Evolutionary conservation across 2,329 filamentous ascomycete species (phyloP).

Genomic region (Mollisiaceae sp.): DNA sequence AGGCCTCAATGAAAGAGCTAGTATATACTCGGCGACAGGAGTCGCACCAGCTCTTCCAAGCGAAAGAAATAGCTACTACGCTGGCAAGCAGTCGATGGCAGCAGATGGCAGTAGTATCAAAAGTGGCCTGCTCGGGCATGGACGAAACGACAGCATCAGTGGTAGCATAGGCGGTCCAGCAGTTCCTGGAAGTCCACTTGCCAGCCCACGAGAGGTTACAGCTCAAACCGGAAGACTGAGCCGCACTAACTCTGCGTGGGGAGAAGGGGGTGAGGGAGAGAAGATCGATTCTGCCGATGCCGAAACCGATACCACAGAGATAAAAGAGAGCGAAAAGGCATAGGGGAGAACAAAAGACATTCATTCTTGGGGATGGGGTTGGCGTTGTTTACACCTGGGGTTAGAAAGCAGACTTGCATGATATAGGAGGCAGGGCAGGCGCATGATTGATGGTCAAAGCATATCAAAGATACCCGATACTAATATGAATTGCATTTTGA

Average conservation of each 20-base stretch:
- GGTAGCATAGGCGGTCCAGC: constrained; percentile 71
- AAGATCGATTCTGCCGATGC: constrained; percentile 29
- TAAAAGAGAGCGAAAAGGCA: constrained; percentile 23
- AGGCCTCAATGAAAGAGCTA: constrained; percentile 66
- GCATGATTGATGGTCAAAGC: constrained; percentile 23
- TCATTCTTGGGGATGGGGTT: constrained; percentile 11
- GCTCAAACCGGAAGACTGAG: constrained; percentile 36
- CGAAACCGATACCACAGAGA: constrained; percentile 18
- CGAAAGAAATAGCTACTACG: constrained; percentile 83
- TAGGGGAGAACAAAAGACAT: not conserved
- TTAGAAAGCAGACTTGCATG: constrained; percentile 16
- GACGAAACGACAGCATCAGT: constrained; percentile 79
- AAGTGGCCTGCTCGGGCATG: constrained; percentile 78
- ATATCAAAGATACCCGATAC: constrained; percentile 37
- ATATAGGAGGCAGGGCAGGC: constrained; percentile 16
- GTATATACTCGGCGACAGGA: constrained; percentile 80
- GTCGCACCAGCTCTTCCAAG: constrained; percentile 68
- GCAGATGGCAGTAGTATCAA: constrained; percentile 78
- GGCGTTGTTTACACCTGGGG: constrained; percentile 17
- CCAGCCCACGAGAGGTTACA: constrained; percentile 56
- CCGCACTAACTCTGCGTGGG: constrained; percentile 40
- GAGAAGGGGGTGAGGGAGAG: constrained; percentile 31
- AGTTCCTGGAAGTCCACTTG: constrained; percentile 62
- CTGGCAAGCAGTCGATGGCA: constrained; percentile 54
- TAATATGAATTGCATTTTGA: constrained; percentile 31